A percentile compares a stretch with the other conserved stretches of the same genome.
phyloP scores from a whole-genome alignment of 306 rosid genomes.

The Potentilla sterilis region DNA sequence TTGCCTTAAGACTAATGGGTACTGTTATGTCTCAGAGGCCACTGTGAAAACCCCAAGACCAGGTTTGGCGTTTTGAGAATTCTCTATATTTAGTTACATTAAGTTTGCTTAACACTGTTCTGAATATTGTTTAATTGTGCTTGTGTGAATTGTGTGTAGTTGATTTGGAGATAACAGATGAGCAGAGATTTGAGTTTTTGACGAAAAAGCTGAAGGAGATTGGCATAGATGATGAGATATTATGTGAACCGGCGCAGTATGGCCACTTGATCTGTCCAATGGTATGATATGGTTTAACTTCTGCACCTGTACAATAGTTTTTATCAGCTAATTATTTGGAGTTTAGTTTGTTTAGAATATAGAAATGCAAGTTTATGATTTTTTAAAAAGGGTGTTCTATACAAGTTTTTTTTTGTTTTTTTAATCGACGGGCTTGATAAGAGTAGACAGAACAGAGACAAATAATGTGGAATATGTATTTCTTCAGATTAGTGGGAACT shows the following conservation, averaged over 20 bases:
- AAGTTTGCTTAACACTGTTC: neutral
- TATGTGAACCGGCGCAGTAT: conserved; percentile 58
- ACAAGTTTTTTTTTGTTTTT: neutral
- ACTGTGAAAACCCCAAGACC: conserved; percentile 29
- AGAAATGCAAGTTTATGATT: neutral
- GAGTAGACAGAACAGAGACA: neutral
- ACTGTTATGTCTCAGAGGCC: conserved; percentile 40
- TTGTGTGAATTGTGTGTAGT: conserved; percentile 24
- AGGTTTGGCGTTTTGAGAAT: conserved; percentile 29
- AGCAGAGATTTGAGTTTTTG: conserved; percentile 28
- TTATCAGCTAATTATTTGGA: neutral
- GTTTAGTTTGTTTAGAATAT: neutral
- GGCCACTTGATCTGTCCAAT: conserved; percentile 60
- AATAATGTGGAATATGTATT: neutral
- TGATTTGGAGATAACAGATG: conserved; percentile 39
- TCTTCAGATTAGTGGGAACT: neutral
- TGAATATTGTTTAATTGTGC: neutral
- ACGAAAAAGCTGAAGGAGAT: conserved; percentile 48
- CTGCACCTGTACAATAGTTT: neutral
- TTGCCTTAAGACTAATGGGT: conserved; percentile 61
- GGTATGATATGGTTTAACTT: conserved; percentile 33
- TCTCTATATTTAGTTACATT: neutral
- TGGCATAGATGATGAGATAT: conserved; percentile 45
- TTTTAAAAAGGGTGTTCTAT: neutral
- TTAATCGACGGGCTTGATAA: neutral